phyloP scores from a whole-genome alignment of 179 eudicot species.

The Drosera spatulata region DNA sequence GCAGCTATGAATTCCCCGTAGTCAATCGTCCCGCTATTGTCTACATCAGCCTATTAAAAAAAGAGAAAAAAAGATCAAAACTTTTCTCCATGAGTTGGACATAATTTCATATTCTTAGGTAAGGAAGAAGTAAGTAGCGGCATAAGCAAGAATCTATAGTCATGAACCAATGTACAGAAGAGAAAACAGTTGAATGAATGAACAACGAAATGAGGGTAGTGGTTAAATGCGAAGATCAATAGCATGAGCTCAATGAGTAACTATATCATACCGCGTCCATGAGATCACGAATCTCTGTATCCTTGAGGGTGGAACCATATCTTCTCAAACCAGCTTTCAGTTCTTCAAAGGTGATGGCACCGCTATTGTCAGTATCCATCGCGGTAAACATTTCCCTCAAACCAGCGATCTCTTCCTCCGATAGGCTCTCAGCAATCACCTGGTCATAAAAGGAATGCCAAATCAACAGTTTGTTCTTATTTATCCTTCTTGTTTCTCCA shows the following conservation, averaged over 20 bases:
- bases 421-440: slow-evolving; percentile 63
- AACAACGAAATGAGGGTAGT: no score
- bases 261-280: slow-evolving; percentile 49
- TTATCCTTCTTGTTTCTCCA: not conserved
- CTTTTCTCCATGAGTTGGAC: not conserved
- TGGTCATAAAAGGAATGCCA: slow-evolving; percentile 6
- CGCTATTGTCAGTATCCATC: slow-evolving; percentile 62
- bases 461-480: not conserved
- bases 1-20: slow-evolving; percentile 23
- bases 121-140: no score
- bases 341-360: slow-evolving; percentile 62
- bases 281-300: slow-evolving; percentile 49
- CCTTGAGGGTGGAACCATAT: slow-evolving; percentile 56
- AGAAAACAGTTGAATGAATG: no score
- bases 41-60: slow-evolving; percentile 51
- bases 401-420: slow-evolving; percentile 67
- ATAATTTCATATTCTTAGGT: not conserved
- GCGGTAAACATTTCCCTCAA: slow-evolving; percentile 50
- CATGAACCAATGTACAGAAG: no score
- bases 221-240: not conserved
- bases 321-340: slow-evolving; percentile 53
- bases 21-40: slow-evolving; percentile 61
- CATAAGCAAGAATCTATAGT: no score
- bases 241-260: not conserved
- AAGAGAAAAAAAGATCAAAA: slow-evolving; percentile 6